Evolutionary conservation across 1,284 basidiomycete genomes (phyloP).

Genomic region (Coniferiporia weirii): DNA sequence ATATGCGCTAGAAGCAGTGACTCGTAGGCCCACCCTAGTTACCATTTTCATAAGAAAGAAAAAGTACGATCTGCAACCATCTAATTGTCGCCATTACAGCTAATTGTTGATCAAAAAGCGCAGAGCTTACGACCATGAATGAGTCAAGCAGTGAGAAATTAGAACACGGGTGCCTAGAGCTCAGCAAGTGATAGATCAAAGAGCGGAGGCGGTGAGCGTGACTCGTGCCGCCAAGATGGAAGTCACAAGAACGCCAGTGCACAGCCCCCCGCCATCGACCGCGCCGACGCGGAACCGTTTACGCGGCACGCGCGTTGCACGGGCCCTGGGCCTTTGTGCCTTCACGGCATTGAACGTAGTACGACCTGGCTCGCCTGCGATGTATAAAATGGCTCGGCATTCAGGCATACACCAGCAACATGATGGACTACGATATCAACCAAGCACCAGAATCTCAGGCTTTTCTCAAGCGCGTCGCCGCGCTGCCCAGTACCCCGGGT

Average conservation of each 20-base stretch:
- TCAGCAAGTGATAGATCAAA: too few species aligned
- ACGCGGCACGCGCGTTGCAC: background rate
- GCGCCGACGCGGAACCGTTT: background rate
- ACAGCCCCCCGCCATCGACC: background rate
- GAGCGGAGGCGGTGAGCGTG: conserved; percentile 66
- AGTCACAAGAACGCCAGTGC: background rate
- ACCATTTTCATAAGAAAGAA: too few species aligned
- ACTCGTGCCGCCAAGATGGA: conserved; percentile 74
- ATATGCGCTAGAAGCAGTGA: too few species aligned
- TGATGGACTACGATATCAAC: conserved; percentile 9
- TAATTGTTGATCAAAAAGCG: too few species aligned
- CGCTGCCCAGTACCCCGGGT: conserved; percentile 33
- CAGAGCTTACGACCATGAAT: too few species aligned
- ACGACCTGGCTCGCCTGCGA: background rate
- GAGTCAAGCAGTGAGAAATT: too few species aligned
- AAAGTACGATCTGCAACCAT: too few species aligned
- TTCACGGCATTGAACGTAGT: background rate
- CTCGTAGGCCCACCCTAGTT: too few species aligned
- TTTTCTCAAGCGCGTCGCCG: conserved; percentile 37
- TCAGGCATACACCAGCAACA: background rate
- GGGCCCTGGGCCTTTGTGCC: too few species aligned
- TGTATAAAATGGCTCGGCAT: background rate
- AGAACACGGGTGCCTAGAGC: too few species aligned
- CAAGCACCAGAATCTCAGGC: conserved; percentile 32
- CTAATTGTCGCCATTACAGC: too few species aligned